Conservation (phyloP, 192 early-diverging fungal genomes). For the Backusella psychrophila region DNA sequence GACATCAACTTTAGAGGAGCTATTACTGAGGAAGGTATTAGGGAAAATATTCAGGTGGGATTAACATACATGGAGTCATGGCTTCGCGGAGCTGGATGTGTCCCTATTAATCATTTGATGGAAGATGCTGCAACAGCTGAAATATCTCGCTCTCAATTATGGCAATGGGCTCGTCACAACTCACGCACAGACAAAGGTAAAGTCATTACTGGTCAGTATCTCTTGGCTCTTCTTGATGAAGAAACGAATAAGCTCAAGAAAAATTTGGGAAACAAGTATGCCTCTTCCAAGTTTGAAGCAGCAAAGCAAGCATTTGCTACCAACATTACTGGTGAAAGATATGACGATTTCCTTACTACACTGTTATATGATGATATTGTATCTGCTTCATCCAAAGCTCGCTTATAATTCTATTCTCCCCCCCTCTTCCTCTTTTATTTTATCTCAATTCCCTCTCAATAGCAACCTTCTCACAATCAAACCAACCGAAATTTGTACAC, state of each 20-base stretch:
- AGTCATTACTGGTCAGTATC: slow-evolving; percentile 73
- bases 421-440: background rate
- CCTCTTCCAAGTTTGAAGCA: slow-evolving; percentile 56
- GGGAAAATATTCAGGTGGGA: slow-evolving; percentile 90
- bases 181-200: slow-evolving; percentile 78
- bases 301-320: slow-evolving; percentile 67
- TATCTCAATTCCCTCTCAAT: background rate
- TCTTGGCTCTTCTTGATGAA: slow-evolving; percentile 76
- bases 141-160: slow-evolving; percentile 94
- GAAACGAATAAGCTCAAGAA: slow-evolving; percentile 74
- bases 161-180: slow-evolving; percentile 93
- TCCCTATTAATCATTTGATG: slow-evolving; percentile 98
- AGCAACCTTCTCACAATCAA: background rate
- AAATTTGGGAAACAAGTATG: slow-evolving; percentile 62
- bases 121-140: slow-evolving; percentile 98
- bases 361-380: slow-evolving; percentile 89
- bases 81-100: slow-evolving; percentile 91
- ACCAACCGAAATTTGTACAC: background rate
- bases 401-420: slow-evolving; percentile 17
- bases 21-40: slow-evolving; percentile 88
- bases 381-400: slow-evolving; percentile 24
- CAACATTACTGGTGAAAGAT: slow-evolving; percentile 81
- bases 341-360: slow-evolving; percentile 92
- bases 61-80: slow-evolving; percentile 94
- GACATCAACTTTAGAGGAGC: slow-evolving; percentile 65